Conservation (phyloP, 768 basidiomycete genomes). For the Phlebiopsis gigantea region DNA sequence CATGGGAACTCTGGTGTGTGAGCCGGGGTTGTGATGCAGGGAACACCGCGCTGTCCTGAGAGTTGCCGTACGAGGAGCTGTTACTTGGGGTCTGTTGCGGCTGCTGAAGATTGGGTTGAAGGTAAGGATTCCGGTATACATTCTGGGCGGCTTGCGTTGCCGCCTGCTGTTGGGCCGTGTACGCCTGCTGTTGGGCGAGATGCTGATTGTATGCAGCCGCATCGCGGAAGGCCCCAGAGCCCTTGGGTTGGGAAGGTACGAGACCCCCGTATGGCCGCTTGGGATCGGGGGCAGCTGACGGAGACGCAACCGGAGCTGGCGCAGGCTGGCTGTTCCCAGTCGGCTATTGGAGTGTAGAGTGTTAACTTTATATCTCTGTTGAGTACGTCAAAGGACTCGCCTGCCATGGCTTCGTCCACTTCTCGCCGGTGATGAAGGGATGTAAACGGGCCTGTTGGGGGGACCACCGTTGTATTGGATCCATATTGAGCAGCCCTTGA, state of each 20-base stretch:
- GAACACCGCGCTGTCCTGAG: constrained; percentile 21
- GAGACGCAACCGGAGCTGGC: constrained; percentile 9
- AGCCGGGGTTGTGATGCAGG: constrained; percentile 35
- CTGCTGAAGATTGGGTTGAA: constrained; percentile 31
- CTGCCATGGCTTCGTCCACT: constrained; percentile 81
- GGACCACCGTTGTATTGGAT: constrained; percentile 94
- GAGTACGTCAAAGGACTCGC: constrained; percentile 31
- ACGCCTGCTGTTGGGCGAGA: constrained; percentile 89
- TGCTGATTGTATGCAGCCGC: constrained; percentile 94
- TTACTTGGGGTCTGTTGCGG: constrained; percentile 22
- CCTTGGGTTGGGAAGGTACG: constrained; percentile 83
- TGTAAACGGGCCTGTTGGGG: constrained; percentile 94
- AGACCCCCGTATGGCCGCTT: constrained; percentile 93
- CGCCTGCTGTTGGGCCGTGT: constrained; percentile 80
- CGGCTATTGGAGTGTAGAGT: neutral
- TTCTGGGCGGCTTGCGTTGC: constrained; percentile 67
- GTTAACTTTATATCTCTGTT: neutral
- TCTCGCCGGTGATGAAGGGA: constrained; percentile 98
- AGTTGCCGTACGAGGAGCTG: constrained; percentile 23
- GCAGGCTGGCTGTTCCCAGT: constrained; percentile 8
- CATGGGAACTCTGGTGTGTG: constrained; percentile 46
- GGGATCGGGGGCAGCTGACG: constrained; percentile 43
- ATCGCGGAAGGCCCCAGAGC: constrained; percentile 82
- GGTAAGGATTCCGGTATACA: constrained; percentile 76
- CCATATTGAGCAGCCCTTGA: constrained; percentile 87